Evolutionary conservation across 2,329 filamentous ascomycete species (phyloP), one percentile per base, ranked within the genome.

Genomic region (Stylonectria norvegica): DNA sequence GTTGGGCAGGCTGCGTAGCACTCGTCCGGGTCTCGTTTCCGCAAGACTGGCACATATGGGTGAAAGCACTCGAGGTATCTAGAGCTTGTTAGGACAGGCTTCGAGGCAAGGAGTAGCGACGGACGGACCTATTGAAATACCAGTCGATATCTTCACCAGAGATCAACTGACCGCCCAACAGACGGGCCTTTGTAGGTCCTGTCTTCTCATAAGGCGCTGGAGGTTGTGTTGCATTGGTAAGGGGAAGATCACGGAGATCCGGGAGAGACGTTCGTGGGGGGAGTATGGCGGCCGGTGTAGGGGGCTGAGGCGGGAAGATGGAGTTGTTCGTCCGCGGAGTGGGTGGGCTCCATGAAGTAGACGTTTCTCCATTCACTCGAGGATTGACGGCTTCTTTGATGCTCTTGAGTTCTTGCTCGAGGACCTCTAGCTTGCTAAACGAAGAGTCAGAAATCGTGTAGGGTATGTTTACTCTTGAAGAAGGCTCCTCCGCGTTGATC

Each of bases 71-170:
- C 67, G 44, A 79, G 69, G 50, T 73, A 78, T 41, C 70, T 75
- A 22, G 4, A 14, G 11, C 7, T 18, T 17, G 14, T 32, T 16
- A 32, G 30, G 12, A n/a, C n/a, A n/a, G n/a, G n/a, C n/a, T n/a
- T n/a, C n/a, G n/a, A n/a, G n/a, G n/a, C n/a, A n/a, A n/a, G n/a
- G n/a, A n/a, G n/a, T n/a, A n/a, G n/a, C n/a, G n/a, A n/a, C n/a
- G n/a, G n/a, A n/a, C n/a, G 40, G 47, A 74, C 69, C 71, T 74
- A 42, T 72, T 66, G 55, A 78, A 79, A 48, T 79, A 79, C 52
- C 69, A 75, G 39, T 76, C 70, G 38, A 79, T 71, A 30, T 79
- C 75, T 29, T 73, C 69, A 1, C 72, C 71, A 0, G 74, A 66
- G 34, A 79, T 69, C 1, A 72, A 64, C 7, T 68, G 66, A 4